phyloP scores from a whole-genome alignment of 805 yeast species.

The Starmerella roubikii region DNA sequence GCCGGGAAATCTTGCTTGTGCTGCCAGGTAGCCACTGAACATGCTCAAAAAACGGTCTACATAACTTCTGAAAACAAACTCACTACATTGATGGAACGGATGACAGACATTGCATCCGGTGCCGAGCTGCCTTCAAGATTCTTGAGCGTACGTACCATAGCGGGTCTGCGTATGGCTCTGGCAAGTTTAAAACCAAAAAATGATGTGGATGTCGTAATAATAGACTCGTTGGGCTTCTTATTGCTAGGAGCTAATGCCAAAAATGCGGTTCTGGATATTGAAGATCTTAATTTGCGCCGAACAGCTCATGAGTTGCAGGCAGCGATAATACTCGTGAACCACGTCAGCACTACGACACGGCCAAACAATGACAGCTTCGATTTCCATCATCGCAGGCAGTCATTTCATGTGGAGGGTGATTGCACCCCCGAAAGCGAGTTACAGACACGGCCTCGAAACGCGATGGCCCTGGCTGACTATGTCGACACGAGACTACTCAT shows the following conservation, averaged over 20 bases:
- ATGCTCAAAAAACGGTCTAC: neutral
- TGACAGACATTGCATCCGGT: neutral
- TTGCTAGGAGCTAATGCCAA: constrained; percentile 21
- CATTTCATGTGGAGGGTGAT: constrained; percentile 6
- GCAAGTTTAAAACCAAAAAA: neutral
- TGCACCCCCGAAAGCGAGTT: neutral
- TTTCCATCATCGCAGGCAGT: constrained; percentile 3
- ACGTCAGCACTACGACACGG: constrained; percentile 45
- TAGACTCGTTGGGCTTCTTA: constrained; percentile 56
- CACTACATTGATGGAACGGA: neutral
- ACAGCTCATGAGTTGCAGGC: constrained; percentile 37
- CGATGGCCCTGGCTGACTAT: constrained; percentile 7
- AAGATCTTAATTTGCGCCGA: constrained; percentile 30
- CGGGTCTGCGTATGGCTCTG: constrained; percentile 7
- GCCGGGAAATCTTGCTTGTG: constrained; percentile 76
- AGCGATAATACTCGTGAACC: constrained; percentile 64
- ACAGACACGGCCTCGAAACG: constrained; percentile 6
- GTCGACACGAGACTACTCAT: constrained; percentile 12
- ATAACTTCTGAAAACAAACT: neutral
- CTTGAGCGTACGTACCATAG: neutral
- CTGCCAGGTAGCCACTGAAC: constrained; percentile 32
- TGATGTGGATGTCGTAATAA: constrained; percentile 34
- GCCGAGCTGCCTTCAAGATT: neutral
- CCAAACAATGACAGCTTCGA: neutral
- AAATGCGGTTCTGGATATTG: constrained; percentile 12